These are phyloP conservation scores for Neurospora africana DNA, from an alignment of 495 filamentous ascomycete genomes.

Conservation along the genomic window DNA sequence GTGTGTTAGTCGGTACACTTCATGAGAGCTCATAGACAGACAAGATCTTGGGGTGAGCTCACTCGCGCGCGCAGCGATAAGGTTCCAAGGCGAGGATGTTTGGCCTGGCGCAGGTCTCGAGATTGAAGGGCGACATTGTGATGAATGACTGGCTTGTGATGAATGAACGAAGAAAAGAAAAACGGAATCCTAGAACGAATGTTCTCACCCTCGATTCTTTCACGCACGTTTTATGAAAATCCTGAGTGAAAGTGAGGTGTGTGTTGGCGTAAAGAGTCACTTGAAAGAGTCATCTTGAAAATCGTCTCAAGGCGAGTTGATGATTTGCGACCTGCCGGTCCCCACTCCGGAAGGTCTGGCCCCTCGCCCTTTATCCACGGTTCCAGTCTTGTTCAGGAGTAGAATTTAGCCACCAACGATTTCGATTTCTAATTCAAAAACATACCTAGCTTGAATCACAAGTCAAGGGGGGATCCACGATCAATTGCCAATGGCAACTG, in stretches of 20 bases:
- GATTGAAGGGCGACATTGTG: constrained; percentile 51
- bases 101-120: constrained; percentile 68
- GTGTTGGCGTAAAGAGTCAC: neutral
- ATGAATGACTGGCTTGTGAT: neutral
- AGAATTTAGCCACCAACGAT: neutral
- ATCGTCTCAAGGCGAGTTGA: neutral
- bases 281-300: neutral
- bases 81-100: constrained; percentile 78
- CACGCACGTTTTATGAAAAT: neutral
- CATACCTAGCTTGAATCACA: neutral
- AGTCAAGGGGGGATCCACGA: accelerated
- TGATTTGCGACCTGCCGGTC: neutral
- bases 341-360: neutral
- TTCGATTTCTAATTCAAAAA: neutral
- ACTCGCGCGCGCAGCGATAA: constrained; percentile 80
- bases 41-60: constrained; percentile 15
- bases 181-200: neutral
- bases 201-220: neutral
- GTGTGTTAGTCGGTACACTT: constrained; percentile 19
- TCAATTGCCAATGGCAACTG: neutral
- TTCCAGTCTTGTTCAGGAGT: neutral
- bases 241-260: neutral
- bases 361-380: neutral
- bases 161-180: neutral
- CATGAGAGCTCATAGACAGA: constrained; percentile 3